Conservation (phyloP, 2,329 filamentous ascomycete species). For the Fusarium sp. region DNA sequence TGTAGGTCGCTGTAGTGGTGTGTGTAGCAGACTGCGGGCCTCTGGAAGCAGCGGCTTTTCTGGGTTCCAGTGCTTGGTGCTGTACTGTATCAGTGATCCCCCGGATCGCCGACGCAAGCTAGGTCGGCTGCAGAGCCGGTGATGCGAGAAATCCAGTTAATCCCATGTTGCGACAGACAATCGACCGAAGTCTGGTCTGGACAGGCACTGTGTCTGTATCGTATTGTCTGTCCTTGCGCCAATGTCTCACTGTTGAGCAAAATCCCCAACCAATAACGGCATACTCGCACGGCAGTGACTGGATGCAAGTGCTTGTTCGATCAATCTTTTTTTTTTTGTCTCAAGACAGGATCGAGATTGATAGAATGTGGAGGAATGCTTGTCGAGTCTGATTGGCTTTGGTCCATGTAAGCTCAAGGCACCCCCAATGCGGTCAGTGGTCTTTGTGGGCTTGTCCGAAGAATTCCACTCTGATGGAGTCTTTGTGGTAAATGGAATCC, state of each 20-base stretch:
- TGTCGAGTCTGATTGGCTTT: conserved; percentile 37
- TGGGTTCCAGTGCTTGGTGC: conserved; percentile 23
- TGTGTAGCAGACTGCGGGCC: conserved; percentile 28
- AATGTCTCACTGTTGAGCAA: conserved; percentile 28
- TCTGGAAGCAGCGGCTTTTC: conserved; percentile 19
- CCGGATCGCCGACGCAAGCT: conserved; percentile 38
- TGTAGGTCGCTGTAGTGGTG: conserved; percentile 2
- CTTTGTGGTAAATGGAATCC: conserved; percentile 11
- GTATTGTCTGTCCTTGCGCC: conserved; percentile 8
- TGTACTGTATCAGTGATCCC: conserved; percentile 32
- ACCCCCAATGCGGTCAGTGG: conserved; percentile 11
- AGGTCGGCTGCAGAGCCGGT: conserved; percentile 34
- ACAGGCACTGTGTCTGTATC: neutral
- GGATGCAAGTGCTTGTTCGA: conserved; percentile 14
- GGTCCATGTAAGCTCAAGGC: conserved; percentile 34
- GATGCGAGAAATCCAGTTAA: conserved; percentile 38
- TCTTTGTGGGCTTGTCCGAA: conserved; percentile 16
- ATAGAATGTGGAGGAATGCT: conserved; percentile 35
- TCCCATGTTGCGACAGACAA: conserved; percentile 26
- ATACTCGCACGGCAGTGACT: conserved; percentile 29
- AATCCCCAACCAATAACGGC: conserved; percentile 9
- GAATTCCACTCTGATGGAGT: conserved; percentile 33
- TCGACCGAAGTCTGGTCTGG: neutral
- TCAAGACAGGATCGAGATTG: conserved; percentile 41
- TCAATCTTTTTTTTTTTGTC: conserved; percentile 8